Base-by-base conservation (phyloP, 2,329 filamentous ascomycete genomes). In the Corinectria fuckeliana region DNA sequence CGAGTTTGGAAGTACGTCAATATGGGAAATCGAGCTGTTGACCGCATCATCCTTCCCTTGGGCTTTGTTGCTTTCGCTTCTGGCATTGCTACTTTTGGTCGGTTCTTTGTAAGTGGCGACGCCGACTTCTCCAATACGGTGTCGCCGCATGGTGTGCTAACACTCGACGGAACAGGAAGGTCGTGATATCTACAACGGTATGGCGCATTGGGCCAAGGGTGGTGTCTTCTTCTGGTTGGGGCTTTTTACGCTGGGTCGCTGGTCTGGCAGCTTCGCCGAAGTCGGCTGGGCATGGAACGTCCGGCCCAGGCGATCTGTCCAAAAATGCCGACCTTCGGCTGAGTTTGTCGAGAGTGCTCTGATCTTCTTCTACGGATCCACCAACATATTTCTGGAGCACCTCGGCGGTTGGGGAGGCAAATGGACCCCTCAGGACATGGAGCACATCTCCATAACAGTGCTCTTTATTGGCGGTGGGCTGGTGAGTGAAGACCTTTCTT, bases 281-380 rank as follows among this genome's bases (percentile, higher is more conserved):
- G 84, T 94, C 56, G 94, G 94, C 65, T 98, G 94, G 94, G 92
- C 93, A 0, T 97, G 94, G 94, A 98, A 98, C 70, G 77, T 93
- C 60, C 90, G 91, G 60, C 92, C 92, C 3, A 81, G 75, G 61
- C 70, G 69, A 14, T 60, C 66, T 11, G 82, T 87, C 16, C 82
- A 85, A 64, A 85, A 82, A 71, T 90, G 89, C 85, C 86, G 86
- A 50, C 91, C 91, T 1, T 91, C 91, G 0, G 92, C 91, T 21
- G 94, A 98, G 77, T 97, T 96, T 69, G 86, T 90, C 48, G 94
- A 98, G 76, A 96, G 92, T 30, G 88, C 90, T 56, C 85, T 97
- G 65, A 97, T 98, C 64, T 96, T 93, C 79, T 81, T 92, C 26
- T 98, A 97, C 72, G 94, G 95, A 30, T 82, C 87, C 2, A 94